Conservation (phyloP, 495 filamentous ascomycete genomes). For the Neurospora sp. region DNA sequence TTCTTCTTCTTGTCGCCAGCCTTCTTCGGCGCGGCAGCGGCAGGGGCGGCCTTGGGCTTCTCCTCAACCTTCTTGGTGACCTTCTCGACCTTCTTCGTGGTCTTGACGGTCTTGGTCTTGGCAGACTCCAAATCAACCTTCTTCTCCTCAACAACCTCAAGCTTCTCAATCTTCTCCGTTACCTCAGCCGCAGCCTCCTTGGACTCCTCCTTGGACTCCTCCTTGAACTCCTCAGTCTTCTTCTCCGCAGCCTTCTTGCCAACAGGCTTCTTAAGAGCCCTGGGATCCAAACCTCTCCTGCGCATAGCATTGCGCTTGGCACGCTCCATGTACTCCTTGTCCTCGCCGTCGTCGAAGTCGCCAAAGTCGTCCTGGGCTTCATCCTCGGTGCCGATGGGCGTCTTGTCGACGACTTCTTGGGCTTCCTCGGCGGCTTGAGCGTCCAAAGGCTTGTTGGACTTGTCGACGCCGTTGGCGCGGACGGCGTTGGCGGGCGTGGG, state of each 20-base stretch:
- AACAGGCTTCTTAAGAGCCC: slow-evolving; percentile 27
- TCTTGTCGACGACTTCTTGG: slow-evolving; percentile 38
- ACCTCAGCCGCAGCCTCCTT: slow-evolving; percentile 11
- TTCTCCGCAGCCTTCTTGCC: slow-evolving; percentile 14
- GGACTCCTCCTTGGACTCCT: slow-evolving; percentile 10
- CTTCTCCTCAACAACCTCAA: slow-evolving; percentile 16
- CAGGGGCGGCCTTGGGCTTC: slow-evolving; percentile 1
- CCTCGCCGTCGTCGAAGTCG: slow-evolving; percentile 80
- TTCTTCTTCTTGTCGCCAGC: slow-evolving; percentile 6
- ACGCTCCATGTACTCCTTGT: slow-evolving; percentile 65
- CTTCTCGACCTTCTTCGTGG: not conserved
- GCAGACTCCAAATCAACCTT: not conserved
- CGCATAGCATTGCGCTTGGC: slow-evolving; percentile 53
- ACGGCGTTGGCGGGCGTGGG: slow-evolving; percentile 53
- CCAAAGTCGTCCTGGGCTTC: slow-evolving; percentile 49
- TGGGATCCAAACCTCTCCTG: slow-evolving; percentile 44
- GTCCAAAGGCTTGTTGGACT: slow-evolving; percentile 21
- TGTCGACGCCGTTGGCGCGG: slow-evolving; percentile 22
- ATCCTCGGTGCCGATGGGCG: slow-evolving; percentile 37
- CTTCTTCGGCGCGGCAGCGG: slow-evolving; percentile 7
- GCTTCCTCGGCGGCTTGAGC: slow-evolving; percentile 15
- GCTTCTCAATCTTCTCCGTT: slow-evolving; percentile 14
- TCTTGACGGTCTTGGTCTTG: not conserved
- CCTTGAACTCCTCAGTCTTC: slow-evolving; percentile 7
- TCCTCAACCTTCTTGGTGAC: slow-evolving; percentile 1